Evolutionary conservation across 345 rosid genomes (phyloP).

Genomic region (Camelina neglecta): DNA sequence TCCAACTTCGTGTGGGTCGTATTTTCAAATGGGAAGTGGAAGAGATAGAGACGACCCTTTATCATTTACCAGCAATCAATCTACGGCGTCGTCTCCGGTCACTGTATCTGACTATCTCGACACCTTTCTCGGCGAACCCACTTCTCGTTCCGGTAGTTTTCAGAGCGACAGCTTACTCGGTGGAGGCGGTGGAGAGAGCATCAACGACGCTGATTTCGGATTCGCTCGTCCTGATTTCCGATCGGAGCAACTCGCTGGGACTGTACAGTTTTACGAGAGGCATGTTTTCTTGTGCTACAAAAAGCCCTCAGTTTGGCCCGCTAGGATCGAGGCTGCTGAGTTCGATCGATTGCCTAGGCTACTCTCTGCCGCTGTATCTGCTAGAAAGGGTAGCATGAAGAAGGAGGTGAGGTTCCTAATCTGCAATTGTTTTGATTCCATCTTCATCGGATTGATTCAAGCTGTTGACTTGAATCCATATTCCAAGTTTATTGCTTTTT

Average conservation of each 20-base stretch:
- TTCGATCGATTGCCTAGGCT: constrained; percentile 98
- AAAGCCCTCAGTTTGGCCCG: constrained; percentile 94
- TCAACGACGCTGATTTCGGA: constrained; percentile 70
- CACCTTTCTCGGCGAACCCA: constrained; percentile 56
- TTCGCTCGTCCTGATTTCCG: constrained; percentile 83
- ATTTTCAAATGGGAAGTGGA: constrained; percentile 55
- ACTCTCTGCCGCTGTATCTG: constrained; percentile 77
- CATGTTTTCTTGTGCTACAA: constrained; percentile 95
- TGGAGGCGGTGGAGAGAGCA: constrained; percentile 47
- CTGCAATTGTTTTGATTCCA: background rate
- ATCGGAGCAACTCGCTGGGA: constrained; percentile 64
- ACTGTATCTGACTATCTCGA: constrained; percentile 71
- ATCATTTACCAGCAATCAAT: constrained; percentile 56
- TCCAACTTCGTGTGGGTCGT: background rate
- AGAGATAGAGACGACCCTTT: constrained; percentile 69
- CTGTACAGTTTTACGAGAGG: constrained; percentile 84
- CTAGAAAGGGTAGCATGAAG: constrained; percentile 67
- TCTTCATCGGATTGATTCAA: constrained; percentile 13
- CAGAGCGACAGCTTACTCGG: constrained; percentile 71
- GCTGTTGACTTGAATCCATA: background rate
- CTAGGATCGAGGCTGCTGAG: constrained; percentile 97
- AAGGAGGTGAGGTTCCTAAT: constrained; percentile 55
- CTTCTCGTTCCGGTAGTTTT: constrained; percentile 76
- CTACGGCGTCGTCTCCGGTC: constrained; percentile 71
- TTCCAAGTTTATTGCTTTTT: constrained; percentile 1